A percentile compares a stretch with the other conserved stretches of the same genome.
phyloP scores from a whole-genome alignment of 1,284 basidiomycete species.

The Pseudozyma sp. region DNA sequence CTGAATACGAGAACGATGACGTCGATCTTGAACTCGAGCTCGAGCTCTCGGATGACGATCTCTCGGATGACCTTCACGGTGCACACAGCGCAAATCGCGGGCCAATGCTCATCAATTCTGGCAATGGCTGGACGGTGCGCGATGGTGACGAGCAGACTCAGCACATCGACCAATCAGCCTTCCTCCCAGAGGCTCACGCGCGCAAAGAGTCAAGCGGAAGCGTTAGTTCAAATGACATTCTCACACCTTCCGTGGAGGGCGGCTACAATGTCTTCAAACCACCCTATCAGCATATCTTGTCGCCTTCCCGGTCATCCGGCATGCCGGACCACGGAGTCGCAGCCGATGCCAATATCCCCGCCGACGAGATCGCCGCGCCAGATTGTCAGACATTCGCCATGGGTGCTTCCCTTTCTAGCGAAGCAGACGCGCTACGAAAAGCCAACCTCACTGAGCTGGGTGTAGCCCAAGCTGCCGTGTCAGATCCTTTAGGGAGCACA shows the following conservation, averaged over 20 bases:
- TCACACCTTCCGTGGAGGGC: slow-evolving; percentile 62
- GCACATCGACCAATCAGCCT: slow-evolving; percentile 14
- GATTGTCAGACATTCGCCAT: slow-evolving; percentile 35
- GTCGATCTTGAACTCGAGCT: slow-evolving; percentile 51
- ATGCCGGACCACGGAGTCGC: neutral
- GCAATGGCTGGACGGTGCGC: slow-evolving; percentile 52
- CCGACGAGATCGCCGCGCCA: slow-evolving; percentile 6
- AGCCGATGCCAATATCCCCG: neutral
- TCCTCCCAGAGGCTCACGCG: slow-evolving; percentile 27
- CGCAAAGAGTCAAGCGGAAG: slow-evolving; percentile 40
- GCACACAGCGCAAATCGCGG: neutral
- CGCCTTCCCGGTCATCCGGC: slow-evolving; percentile 10
- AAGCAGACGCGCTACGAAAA: slow-evolving; percentile 42
- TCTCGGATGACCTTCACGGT: slow-evolving; percentile 39
- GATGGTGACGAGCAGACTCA: slow-evolving; percentile 1
- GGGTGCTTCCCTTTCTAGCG: slow-evolving; percentile 27
- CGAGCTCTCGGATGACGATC: slow-evolving; percentile 58
- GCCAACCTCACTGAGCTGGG: slow-evolving; percentile 28
- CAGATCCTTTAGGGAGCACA: neutral
- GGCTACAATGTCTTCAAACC: slow-evolving; percentile 65
- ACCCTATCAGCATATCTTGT: slow-evolving; percentile 50
- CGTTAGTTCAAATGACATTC: slow-evolving; percentile 39
- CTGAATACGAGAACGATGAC: slow-evolving; percentile 55
- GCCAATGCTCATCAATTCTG: slow-evolving; percentile 49
- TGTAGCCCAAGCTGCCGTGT: neutral